Evolutionary conservation across 306 rosid genomes (phyloP), one percentile per base, ranked within the genome.

Genomic region (Fragaria ananassa): DNA sequence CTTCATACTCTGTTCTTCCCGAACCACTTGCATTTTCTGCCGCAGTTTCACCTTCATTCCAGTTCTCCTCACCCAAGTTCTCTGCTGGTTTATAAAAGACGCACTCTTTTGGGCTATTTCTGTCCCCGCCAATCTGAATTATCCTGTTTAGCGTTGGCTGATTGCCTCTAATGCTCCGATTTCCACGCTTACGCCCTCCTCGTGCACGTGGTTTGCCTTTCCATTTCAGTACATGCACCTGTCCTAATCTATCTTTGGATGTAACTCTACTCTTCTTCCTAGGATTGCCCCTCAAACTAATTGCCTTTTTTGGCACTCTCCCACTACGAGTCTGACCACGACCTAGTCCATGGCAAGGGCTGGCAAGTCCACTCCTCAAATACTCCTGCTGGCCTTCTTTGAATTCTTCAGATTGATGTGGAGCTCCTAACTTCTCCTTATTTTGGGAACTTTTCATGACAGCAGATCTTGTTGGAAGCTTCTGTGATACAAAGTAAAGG

Each of bases 131-230:
- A 50, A 74, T 68, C 62, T 74, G 61, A 50, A 41, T 75, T 80
- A 80, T 72, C 57, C 47, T 72, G 76, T 87, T 83, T 61, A 83
- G 35, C 61, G 81, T 74, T 61, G 82, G 82, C 81, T 82, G 74
- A 81, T 79, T 79, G 78, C 84, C 82, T 83, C 87, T 86, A 61
- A 79, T 61, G 74, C 87, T 89, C 39, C 80, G 89, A 10, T 83
- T 84, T 46, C 88, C 87, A 4, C 83, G 75, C 5, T 64, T 46
- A 60, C 75, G 85, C 63, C 82, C 85, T 78, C 81, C 89, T 53
- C 21, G 78, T 50, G 76, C 82, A 14, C 82, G 74, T 4, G 83
- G 66, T 72, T 25, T 70, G 45, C 87, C 90, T 83, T 81, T 87
- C 92, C 91, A 87, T 74, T 74, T 82, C 39, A 76, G 80, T 75